Base-by-base conservation (phyloP, 257 asterid species). In the Pogostemon cablin region DNA sequence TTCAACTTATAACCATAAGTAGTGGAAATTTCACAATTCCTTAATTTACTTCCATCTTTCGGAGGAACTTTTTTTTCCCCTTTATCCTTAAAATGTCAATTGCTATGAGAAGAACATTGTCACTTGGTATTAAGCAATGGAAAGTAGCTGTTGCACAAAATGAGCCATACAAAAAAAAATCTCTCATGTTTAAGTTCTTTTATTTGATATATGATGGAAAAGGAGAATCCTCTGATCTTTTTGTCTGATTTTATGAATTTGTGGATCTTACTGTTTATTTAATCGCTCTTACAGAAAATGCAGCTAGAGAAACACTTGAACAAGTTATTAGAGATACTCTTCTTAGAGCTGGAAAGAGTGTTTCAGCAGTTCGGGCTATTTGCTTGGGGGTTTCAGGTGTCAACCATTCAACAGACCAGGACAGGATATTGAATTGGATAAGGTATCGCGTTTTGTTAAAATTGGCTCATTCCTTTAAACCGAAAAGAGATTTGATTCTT, bases 381-480 rank as follows among this genome's bases (percentile, higher is more conserved):
- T 89, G 96, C 80, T 89, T 93, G 77, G 96, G 96, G 55, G 86
- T 93, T 75, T 93, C 99, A 41, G 99, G 98, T 56, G 96, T 93
- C 76, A 93, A 91, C 75, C 95, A 89, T 82, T 91, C 88, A 8
- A 85, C 77, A 4, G 99, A 93, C 81, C 85, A 89, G 86, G 87
- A 86, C 59, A 89, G 83, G 79, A 80, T 91, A 72, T 68, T 85
- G 77, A 89, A 76, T 67, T 90, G 98, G 96, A 80, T 93, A 76
- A 89, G 98, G 98, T 90, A 83, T 25, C 49, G 32, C 57, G 65
- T 41, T 15, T 41, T 75, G 65, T 62, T 53, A 61, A 76, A 25
- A 63, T 44, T 46, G 57, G 41, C 37, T 39, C 62, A 11, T 68
- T 57, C 60, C 49, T 58, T 54, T 59, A 48, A 17, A 15, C 56